Evolutionary conservation across 176 grass and related monocot genomes (phyloP).

Genomic region (Aegilops longissima): DNA sequence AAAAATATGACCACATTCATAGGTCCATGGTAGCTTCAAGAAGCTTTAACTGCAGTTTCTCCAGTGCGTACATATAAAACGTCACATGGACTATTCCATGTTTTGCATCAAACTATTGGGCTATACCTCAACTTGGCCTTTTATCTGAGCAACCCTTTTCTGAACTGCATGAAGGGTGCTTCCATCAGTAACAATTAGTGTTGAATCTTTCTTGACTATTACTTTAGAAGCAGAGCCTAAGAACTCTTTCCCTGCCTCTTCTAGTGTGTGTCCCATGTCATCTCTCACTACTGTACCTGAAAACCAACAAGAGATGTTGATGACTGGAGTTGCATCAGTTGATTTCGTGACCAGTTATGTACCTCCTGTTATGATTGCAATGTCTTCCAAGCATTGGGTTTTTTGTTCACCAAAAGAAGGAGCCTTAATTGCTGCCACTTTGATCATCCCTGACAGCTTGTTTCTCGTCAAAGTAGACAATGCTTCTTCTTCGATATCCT

Average conservation of each 20-base stretch:
- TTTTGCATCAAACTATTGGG: neutral
- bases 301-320: conserved; percentile 26
- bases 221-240: conserved; percentile 81
- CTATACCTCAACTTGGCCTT: conserved; percentile 72
- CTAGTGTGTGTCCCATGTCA: conserved; percentile 75
- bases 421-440: conserved; percentile 81
- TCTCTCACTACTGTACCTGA: conserved; percentile 80
- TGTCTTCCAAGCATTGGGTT: conserved; percentile 79
- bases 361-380: conserved; percentile 94
- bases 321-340: neutral
- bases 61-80: neutral
- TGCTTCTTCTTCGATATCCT: conserved; percentile 73
- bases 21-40: neutral
- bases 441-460: conserved; percentile 85
- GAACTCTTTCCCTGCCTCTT: conserved; percentile 75
- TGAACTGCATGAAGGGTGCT: conserved; percentile 60
- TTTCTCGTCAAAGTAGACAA: conserved; percentile 78
- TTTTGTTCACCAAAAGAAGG: conserved; percentile 87
- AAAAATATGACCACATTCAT: conserved; percentile 11
- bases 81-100: neutral
- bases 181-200: conserved; percentile 79
- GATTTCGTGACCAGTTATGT: conserved; percentile 1
- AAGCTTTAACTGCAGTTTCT: conserved; percentile 15
- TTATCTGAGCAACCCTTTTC: conserved; percentile 66
- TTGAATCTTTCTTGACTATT: conserved; percentile 78